phyloP scores from a whole-genome alignment of 192 early-diverging fungal species.

The Dissophora ornata region DNA sequence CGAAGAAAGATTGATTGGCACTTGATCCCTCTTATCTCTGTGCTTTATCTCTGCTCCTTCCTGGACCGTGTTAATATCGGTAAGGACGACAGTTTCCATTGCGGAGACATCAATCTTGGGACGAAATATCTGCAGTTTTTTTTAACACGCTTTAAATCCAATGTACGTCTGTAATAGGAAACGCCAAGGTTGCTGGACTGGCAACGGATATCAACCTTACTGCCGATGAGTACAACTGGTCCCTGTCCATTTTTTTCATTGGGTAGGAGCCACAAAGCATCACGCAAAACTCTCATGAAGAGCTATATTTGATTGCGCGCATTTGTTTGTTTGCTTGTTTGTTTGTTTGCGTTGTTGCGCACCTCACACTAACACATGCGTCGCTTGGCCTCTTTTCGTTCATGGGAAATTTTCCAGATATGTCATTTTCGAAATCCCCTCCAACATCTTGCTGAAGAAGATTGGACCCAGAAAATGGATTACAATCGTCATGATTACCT shows the following conservation, averaged over 20 bases:
- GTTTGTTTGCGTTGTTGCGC: neutral
- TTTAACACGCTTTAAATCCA: neutral
- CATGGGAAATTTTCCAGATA: too few species aligned
- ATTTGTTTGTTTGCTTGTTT: too few species aligned
- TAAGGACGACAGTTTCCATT: conserved; percentile 10
- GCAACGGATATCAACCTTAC: conserved; percentile 57
- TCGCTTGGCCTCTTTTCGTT: too few species aligned
- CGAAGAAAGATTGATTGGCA: conserved; percentile 72
- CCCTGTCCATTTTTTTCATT: conserved; percentile 76
- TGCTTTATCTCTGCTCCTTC: conserved; percentile 77
- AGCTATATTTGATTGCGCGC: conserved; percentile 2
- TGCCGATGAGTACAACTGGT: conserved; percentile 64
- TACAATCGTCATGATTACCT: conserved; percentile 65
- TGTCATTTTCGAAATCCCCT: conserved; percentile 80
- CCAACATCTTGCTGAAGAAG: conserved; percentile 72
- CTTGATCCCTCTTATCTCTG: conserved; percentile 70
- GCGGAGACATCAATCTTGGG: too few species aligned
- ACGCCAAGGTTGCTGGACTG: conserved; percentile 68
- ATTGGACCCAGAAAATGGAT: conserved; percentile 70
- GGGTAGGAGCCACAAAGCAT: conserved; percentile 53
- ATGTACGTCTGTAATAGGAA: conserved; percentile 60
- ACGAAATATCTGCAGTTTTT: too few species aligned
- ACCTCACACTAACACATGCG: neutral
- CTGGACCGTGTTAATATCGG: conserved; percentile 70
- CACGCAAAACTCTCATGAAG: conserved; percentile 10